These are phyloP conservation scores for Diaporthe citri DNA, from an alignment of 2,329 filamentous ascomycete species.

Conservation along the genomic window DNA sequence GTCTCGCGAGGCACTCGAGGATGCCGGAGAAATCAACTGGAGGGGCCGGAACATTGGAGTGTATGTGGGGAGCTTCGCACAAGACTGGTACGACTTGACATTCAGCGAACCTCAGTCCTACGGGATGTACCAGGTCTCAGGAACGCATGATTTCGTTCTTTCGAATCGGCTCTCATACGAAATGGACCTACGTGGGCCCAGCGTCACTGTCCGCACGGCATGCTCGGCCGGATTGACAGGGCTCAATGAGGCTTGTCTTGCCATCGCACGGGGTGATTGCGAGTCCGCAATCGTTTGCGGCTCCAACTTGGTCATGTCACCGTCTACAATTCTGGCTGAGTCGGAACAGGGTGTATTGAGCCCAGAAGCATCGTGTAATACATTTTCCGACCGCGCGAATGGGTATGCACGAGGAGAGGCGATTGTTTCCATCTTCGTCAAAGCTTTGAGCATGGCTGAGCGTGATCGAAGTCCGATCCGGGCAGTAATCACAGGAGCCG, in stretches of 20 bases:
- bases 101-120: constrained; percentile 43
- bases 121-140: constrained; percentile 43
- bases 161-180: background rate
- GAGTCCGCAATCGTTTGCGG: constrained; percentile 52
- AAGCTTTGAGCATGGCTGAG: constrained; percentile 60
- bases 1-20: constrained; percentile 28
- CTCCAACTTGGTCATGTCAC: constrained; percentile 51
- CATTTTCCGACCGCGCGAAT: constrained; percentile 58
- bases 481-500: constrained; percentile 54
- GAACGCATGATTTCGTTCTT: background rate
- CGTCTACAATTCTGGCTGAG: constrained; percentile 48
- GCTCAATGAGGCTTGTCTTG: constrained; percentile 48
- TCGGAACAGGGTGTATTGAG: constrained; percentile 53
- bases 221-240: constrained; percentile 54
- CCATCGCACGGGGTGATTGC: constrained; percentile 48
- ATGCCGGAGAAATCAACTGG: constrained; percentile 22
- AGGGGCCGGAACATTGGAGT: constrained; percentile 42
- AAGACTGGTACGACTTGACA: constrained; percentile 40
- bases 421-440: constrained; percentile 58
- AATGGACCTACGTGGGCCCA: constrained; percentile 40
- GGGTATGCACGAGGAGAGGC: constrained; percentile 67
- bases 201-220: constrained; percentile 52
- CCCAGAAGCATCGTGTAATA: constrained; percentile 48
- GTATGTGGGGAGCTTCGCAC: constrained; percentile 41
- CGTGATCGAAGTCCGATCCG: constrained; percentile 58